phyloP scores from a whole-genome alignment of 2,329 filamentous ascomycete genomes.

The Podosphaera leucotricha region DNA sequence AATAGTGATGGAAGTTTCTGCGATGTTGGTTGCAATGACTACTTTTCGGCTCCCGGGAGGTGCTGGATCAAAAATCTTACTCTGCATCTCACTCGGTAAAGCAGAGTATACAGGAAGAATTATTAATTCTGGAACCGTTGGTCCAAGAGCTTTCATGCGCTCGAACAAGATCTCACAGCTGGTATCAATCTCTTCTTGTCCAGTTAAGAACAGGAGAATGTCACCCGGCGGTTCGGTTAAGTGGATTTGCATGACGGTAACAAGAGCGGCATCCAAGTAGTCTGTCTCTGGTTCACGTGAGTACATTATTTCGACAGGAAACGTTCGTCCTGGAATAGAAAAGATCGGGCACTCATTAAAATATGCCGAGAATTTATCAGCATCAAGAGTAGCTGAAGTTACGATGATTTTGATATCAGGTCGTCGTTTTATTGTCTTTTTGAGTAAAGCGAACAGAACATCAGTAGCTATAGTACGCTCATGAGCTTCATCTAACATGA shows the following conservation, averaged over 20 bases:
- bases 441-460: conserved; percentile 67
- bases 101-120: conserved; percentile 91
- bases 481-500: conserved; percentile 97
- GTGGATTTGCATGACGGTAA: conserved; percentile 88
- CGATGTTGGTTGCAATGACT: conserved; percentile 87
- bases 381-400: conserved; percentile 84
- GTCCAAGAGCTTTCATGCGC: conserved; percentile 67
- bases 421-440: conserved; percentile 63
- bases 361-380: conserved; percentile 73
- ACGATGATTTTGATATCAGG: conserved; percentile 80
- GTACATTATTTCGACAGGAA: conserved; percentile 80
- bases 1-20: conserved; percentile 85
- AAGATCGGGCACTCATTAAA: conserved; percentile 88
- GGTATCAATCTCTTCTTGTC: conserved; percentile 86
- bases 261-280: conserved; percentile 75
- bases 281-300: conserved; percentile 81
- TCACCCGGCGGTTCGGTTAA: conserved; percentile 66
- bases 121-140: conserved; percentile 63
- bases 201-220: conserved; percentile 83
- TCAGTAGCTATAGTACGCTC: conserved; percentile 82
- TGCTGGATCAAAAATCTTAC: conserved; percentile 85
- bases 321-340: conserved; percentile 74
- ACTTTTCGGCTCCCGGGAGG: conserved; percentile 71
- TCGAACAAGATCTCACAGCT: conserved; percentile 67
- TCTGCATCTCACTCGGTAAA: conserved; percentile 69